Conservation (phyloP, 768 basidiomycete species). For the Austroboletus eburneus region DNA sequence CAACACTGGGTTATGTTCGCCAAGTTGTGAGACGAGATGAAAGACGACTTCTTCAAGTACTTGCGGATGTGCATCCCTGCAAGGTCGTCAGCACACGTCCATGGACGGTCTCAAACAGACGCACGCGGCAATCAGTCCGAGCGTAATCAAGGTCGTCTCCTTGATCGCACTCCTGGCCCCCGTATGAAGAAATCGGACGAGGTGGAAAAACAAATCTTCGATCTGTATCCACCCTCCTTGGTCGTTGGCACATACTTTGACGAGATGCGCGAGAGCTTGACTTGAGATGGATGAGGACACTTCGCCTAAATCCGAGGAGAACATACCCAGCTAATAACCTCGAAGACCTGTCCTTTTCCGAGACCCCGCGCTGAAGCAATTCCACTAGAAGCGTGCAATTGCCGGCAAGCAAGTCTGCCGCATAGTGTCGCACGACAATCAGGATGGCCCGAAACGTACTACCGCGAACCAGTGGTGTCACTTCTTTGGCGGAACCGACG, state of each 20-base stretch:
- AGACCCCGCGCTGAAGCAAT: constrained; percentile 46
- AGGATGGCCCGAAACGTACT: constrained; percentile 39
- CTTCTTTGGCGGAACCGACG: constrained; percentile 44
- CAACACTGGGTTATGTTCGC: constrained; percentile 61
- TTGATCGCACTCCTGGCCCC: constrained; percentile 42
- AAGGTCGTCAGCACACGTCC: constrained; percentile 6
- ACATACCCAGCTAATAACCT: constrained; percentile 68
- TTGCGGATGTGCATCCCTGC: constrained; percentile 46
- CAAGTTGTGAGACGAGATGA: constrained; percentile 63
- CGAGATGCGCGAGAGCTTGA: constrained; percentile 45
- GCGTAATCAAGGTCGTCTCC: constrained; percentile 62
- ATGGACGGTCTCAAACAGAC: background rate
- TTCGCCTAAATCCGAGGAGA: background rate
- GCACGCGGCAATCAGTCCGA: constrained; percentile 52
- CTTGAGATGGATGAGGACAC: constrained; percentile 19
- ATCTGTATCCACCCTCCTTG: constrained; percentile 33
- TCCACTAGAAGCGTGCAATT: constrained; percentile 32
- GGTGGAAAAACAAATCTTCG: constrained; percentile 39
- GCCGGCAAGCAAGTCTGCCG: constrained; percentile 23
- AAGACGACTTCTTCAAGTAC: constrained; percentile 57
- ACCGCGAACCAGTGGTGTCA: constrained; percentile 44
- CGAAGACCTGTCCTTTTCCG: constrained; percentile 52
- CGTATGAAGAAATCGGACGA: constrained; percentile 47
- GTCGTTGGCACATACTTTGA: constrained; percentile 39
- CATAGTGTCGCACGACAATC: constrained; percentile 42